Evolutionary conservation across 2,329 filamentous ascomycete species (phyloP), one percentile per base, ranked within the genome.

Genomic region (Drechslera avenae): DNA sequence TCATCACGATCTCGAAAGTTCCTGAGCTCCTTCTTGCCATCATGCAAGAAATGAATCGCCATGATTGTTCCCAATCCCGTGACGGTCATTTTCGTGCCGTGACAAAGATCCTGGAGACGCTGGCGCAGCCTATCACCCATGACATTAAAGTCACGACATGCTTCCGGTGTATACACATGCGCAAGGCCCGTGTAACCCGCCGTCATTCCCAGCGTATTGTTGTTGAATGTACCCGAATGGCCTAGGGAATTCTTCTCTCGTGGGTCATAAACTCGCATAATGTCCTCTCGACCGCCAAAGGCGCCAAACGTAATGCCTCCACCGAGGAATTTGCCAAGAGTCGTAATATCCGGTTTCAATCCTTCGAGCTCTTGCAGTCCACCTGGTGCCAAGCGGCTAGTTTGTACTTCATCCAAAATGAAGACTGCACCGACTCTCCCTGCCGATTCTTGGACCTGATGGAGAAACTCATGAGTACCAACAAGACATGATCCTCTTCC

Each of bases 211-310:
- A 87, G 69, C 2, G 78, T 77, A 66, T 89, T 88, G 64, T 89
- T 89, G 67, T 88, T 87, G 68, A 86, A 88, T 0, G 86, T 88
- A 1, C 85, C 85, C 0, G 84, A 82, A 59, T 88, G 85, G 0
- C 75, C 66, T 9, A 85, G 71, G 0, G 69, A 66, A 1, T 66
- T 72, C 1, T 66, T 50, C 1, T 68, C 63, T 9, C 78, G 66
- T 8, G 82, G 82, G 58, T 84, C 81, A 59, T 82, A 87, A 5
- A 81, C 64, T 0, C 70, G 68, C 83, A 89, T 87, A 53, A 88
- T 78, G 4, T 83, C 79, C 32, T 65, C 64, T 18, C 77, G 75
- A 0, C 86, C 86, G 0, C 86, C 86, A 62, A 90, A 88, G 0
- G 83, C 85, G 2, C 86, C 86, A 62, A 88, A 87, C 0, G 83